Conservation (phyloP, 2,329 filamentous ascomycete genomes). For the Tetracladium maxilliforme region DNA sequence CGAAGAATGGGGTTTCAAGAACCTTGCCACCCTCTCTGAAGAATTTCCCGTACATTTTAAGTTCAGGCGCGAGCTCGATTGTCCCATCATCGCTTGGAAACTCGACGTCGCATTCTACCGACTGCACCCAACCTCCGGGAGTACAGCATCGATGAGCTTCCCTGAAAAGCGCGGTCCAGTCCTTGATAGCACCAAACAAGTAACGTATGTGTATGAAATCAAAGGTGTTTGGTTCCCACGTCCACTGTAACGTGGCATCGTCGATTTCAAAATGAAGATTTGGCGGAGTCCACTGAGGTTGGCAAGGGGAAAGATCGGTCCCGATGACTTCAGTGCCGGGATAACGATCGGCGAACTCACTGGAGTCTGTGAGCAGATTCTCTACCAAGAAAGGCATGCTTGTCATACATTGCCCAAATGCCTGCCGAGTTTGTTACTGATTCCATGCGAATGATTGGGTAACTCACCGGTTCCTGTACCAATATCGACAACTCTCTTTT, state of each 20-base stretch:
- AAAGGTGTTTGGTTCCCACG: slow-evolving; percentile 26
- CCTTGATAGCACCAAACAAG: slow-evolving; percentile 39
- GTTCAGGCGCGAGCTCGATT: too few species aligned
- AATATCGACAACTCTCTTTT: background rate
- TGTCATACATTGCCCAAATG: slow-evolving; percentile 28
- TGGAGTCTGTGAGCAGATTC: too few species aligned
- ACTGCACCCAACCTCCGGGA: slow-evolving; percentile 15
- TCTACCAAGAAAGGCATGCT: too few species aligned
- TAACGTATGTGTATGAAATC: slow-evolving; percentile 46
- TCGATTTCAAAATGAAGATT: slow-evolving; percentile 54
- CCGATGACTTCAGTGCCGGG: slow-evolving; percentile 23
- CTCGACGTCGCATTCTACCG: slow-evolving; percentile 11
- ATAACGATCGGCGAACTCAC: background rate
- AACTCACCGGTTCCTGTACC: background rate
- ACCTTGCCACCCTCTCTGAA: too few species aligned
- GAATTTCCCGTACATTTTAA: too few species aligned
- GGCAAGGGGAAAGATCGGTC: slow-evolving; percentile 42
- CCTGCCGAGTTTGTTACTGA: too few species aligned
- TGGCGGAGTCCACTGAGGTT: slow-evolving; percentile 39
- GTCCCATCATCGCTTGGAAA: too few species aligned
- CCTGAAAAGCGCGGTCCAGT: slow-evolving; percentile 38
- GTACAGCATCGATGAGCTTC: slow-evolving; percentile 26
- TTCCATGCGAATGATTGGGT: too few species aligned
- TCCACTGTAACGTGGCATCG: slow-evolving; percentile 39
- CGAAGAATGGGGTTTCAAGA: too few species aligned